phyloP scores from a whole-genome alignment of 2,329 filamentous ascomycete species.

The Beauveria australis region DNA sequence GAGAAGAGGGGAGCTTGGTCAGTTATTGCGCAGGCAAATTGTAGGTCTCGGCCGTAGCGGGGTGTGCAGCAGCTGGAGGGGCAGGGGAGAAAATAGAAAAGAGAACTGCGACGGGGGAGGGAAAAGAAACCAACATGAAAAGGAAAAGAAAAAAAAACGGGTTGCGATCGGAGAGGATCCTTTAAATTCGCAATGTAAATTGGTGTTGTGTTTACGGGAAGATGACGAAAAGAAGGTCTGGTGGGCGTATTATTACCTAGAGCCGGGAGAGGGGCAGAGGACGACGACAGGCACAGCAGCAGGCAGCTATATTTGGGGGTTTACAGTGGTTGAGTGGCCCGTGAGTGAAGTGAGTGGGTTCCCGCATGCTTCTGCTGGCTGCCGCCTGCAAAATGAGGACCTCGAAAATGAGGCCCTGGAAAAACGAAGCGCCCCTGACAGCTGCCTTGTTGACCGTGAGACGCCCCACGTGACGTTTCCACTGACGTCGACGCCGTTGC shows the following conservation, averaged over 20 bases:
- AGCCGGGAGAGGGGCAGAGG: neutral
- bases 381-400: neutral
- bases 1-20: constrained; percentile 10
- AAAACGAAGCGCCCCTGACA: neutral
- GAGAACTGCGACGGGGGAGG: neutral
- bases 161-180: neutral
- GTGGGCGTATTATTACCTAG: constrained; percentile 4
- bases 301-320: neutral
- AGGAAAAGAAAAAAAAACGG: neutral
- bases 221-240: constrained; percentile 2
- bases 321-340: constrained; percentile 14
- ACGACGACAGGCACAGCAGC: neutral
- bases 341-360: constrained; percentile 12
- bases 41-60: constrained; percentile 5
- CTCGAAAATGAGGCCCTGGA: neutral
- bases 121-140: neutral
- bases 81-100: neutral
- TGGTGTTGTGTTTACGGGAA: neutral
- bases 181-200: neutral
- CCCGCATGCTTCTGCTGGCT: constrained; percentile 13
- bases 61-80: neutral
- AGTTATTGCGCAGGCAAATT: constrained; percentile 5
- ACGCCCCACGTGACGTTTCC: constrained; percentile 24
- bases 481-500: constrained; percentile 7
- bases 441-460: constrained; percentile 20